Base-by-base conservation (phyloP, 257 asterid genomes). In the Solanum etuberosum region DNA sequence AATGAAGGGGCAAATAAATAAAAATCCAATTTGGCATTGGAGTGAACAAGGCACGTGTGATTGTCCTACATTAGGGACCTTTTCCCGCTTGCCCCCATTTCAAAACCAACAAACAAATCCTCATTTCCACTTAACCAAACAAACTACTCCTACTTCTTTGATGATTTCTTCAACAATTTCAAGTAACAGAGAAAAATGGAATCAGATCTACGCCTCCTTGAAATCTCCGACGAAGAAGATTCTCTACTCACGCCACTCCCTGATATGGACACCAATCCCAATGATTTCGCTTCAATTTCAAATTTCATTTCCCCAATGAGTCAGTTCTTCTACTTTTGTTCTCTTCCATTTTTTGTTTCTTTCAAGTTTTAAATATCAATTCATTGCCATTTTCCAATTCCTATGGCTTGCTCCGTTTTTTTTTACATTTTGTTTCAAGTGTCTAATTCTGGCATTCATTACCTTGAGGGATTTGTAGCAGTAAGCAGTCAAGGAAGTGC, bases 181-280 rank as follows among this genome's bases (percentile, higher is more conserved):
- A 25, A 83, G 35, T 46, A 21, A 0, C 32, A 29, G 25, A 38
- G 84, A 73, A 27, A 74, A 23, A 80, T 38, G 78, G 86, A 80
- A 31, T 77, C 72, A 14, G 82, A 80, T 87, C 71, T 61, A 73
- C n/a, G 27, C 21, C 32, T 61, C 54, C 67, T 81, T 68, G 89
- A 86, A 86, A 78, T 86, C 59, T 42, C 85, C 10, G 86, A 81
- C 12, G 88, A 86, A 15, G 86, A 78, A 27, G 88, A 86, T 86
- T 86, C 88, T 31, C 86, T 76, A 3, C 88, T 86, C 38, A 20
- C 71, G 23, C 86, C 38, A 35, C 83, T 77, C 51, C 81, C 86
- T 46, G 61, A 61, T 27, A 48, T 80, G 63, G 86, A 42, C 37
- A 25, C 29, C 11, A 71, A 37, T 54, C 21, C 76, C 76, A 5